Percentiles rank a stretch among this genome's conserved stretches.
These are phyloP conservation scores for Lobulomyces angularis DNA, from an alignment of 192 early-diverging fungal genomes.

Conservation along the genomic window DNA sequence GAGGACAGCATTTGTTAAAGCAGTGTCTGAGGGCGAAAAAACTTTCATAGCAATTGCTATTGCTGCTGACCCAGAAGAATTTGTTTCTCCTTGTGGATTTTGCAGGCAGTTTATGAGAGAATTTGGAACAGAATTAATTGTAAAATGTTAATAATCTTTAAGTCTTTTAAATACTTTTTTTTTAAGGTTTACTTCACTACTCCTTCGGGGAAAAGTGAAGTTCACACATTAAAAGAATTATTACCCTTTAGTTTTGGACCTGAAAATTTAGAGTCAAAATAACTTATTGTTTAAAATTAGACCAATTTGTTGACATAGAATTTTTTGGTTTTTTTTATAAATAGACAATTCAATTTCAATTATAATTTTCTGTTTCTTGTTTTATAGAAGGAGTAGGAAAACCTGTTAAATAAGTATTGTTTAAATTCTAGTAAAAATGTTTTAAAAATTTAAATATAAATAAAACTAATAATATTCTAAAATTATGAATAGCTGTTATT, in stretches of 20 bases:
- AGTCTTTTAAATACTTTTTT: not conserved
- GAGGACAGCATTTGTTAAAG: slow-evolving; percentile 77
- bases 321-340: too few species aligned
- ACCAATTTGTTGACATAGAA: too few species aligned
- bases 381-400: too few species aligned
- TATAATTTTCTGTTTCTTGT: too few species aligned
- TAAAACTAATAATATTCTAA: too few species aligned
- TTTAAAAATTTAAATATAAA: too few species aligned
- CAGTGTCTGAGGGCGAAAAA: slow-evolving; percentile 67
- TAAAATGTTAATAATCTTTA: not conserved
- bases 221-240: slow-evolving; percentile 37
- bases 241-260: slow-evolving; percentile 63
- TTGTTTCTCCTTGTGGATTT: slow-evolving; percentile 52
- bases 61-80: slow-evolving; percentile 44
- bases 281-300: too few species aligned
- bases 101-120: slow-evolving; percentile 73
- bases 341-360: too few species aligned
- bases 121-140: slow-evolving; percentile 49
- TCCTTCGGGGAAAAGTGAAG: slow-evolving; percentile 33
- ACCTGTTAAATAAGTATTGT: too few species aligned
- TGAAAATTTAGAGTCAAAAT: slow-evolving; percentile 45
- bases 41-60: slow-evolving; percentile 67
- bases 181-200: slow-evolving; percentile 39
- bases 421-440: too few species aligned
- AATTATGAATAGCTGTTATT: too few species aligned